These are phyloP conservation scores for Aspergillus leporis DNA, from an alignment of 495 filamentous ascomycete genomes.

Conservation along the genomic window DNA sequence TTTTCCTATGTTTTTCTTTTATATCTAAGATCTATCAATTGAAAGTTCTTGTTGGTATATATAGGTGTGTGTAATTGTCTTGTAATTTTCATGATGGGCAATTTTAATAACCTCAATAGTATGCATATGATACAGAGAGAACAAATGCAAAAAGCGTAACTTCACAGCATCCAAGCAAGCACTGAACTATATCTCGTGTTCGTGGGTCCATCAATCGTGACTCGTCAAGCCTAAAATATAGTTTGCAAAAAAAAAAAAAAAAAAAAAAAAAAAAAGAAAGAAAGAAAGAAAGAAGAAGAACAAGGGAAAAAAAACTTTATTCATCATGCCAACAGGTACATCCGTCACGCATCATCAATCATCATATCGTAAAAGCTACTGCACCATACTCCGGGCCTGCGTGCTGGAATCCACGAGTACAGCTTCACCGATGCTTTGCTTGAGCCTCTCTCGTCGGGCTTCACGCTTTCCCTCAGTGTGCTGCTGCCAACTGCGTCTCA, in stretches of 20 bases:
- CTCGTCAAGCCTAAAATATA: conserved; percentile 23
- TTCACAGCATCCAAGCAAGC: conserved; percentile 5
- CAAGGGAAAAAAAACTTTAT: conserved; percentile 17
- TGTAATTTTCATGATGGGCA: conserved; percentile 1
- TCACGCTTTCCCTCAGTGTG: conserved; percentile 57
- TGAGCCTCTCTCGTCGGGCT: conserved; percentile 62
- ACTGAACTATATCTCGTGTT: conserved; percentile 23
- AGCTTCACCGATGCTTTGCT: conserved; percentile 62
- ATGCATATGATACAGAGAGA: conserved; percentile 15
- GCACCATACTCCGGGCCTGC: conserved; percentile 14
- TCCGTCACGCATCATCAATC: conserved; percentile 15
- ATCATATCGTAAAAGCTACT: conserved; percentile 1
- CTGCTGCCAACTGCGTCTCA: conserved; percentile 60
- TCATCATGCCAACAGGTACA: too few relatives aligned
- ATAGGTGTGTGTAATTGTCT: background rate
- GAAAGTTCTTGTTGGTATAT: conserved; percentile 8
- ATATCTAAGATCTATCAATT: conserved; percentile 2
- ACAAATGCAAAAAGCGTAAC: conserved; percentile 10
- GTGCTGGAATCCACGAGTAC: conserved; percentile 37
- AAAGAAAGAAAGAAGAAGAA: conserved; percentile 10
- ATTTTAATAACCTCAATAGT: conserved; percentile 9
- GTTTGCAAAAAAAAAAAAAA: conserved; percentile 5
- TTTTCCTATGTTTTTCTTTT: conserved; percentile 3
- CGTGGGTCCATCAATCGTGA: conserved; percentile 21
- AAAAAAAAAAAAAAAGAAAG: conserved; percentile 12